Evolutionary conservation across 345 rosid species (phyloP), one percentile per base, ranked within the genome.

Genomic region (Firmiana major): DNA sequence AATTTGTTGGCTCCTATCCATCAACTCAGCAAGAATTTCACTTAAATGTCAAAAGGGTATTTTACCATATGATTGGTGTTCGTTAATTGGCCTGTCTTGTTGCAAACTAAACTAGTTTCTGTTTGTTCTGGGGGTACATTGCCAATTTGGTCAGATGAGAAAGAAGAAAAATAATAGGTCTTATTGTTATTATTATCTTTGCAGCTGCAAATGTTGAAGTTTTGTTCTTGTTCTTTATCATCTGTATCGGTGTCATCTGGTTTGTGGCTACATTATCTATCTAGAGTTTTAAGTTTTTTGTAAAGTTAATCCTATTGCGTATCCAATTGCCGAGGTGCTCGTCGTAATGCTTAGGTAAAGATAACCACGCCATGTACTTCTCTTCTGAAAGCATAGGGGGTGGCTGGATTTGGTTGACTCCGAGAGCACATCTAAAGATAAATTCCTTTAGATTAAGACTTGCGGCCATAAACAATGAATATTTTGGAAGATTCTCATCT

Each of bases 371-470:
- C 8, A 6, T 17, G 21, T 21, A 11, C 8, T 46, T 24, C 26
- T 48, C 51, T 22, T 26, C n/a, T 53, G 34, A 6, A 48, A 7
- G 15, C 22, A 73, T 31, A 3, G 3, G 26, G 7, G 21, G 43
- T n/a, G 42, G 43, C 28, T 62, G 62, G 71, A 78, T 4, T 65
- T 34, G 6, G 62, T 12, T 28, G 64, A 59, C 36, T 6, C 65
- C 64, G 34, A 31, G 38, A 70, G 57, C 46, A 67, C 75, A 68
- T 58, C 43, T 77, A 62, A 31, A 28, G 53, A 42, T 71, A 40
- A n/a, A 38, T 65, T 65, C 28, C 71, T 38, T n/a, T 40, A 12
- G 65, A 73, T 73, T 71, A 71, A 48, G 63, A 71, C 63, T 71
- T n/a, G 17, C 10, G 26, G 26, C 12, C 17, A 71, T 71, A 46